phyloP scores from a whole-genome alignment of 1,139 yeast genomes.

The Zygoascus sp. region DNA sequence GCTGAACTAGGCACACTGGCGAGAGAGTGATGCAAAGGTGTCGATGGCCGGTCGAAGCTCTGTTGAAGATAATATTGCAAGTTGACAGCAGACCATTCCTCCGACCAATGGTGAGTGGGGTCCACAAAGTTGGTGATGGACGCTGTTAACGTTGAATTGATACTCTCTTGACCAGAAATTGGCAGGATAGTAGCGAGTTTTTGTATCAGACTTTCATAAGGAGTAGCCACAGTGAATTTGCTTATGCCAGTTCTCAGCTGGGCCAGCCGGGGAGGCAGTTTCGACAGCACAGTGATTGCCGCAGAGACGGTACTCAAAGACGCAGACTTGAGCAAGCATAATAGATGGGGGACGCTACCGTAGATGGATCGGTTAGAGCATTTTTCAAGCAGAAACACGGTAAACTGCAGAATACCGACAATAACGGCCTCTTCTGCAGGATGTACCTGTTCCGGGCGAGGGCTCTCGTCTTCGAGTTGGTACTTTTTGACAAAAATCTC shows the following conservation, averaged over 20 bases:
- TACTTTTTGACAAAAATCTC: conserved; percentile 53
- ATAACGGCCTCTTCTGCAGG: conserved; percentile 47
- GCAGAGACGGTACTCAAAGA: conserved; percentile 56
- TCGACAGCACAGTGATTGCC: conserved; percentile 60
- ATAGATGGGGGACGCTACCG: conserved; percentile 60
- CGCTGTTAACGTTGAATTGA: conserved; percentile 18
- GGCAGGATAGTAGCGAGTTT: conserved; percentile 32
- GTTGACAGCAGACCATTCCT: conserved; percentile 26
- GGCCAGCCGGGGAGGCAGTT: conserved; percentile 55
- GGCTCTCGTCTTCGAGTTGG: conserved; percentile 45
- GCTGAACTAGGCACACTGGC: not conserved
- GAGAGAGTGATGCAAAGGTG: conserved; percentile 7
- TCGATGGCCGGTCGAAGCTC: conserved; percentile 4
- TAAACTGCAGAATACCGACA: conserved; percentile 54
- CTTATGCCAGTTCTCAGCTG: conserved; percentile 39
- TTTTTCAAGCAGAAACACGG: conserved; percentile 61
- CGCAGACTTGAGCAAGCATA: conserved; percentile 54
- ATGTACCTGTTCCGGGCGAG: conserved; percentile 44
- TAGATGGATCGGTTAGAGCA: conserved; percentile 67
- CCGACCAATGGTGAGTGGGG: conserved; percentile 24
- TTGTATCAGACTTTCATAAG: conserved; percentile 29
- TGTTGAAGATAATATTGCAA: conserved; percentile 29
- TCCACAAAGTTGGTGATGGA: conserved; percentile 28
- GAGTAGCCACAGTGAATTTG: conserved; percentile 37
- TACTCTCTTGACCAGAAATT: conserved; percentile 24